Evolutionary conservation across 2,329 filamentous ascomycete species (phyloP).

Genomic region (Fusarium sp.): DNA sequence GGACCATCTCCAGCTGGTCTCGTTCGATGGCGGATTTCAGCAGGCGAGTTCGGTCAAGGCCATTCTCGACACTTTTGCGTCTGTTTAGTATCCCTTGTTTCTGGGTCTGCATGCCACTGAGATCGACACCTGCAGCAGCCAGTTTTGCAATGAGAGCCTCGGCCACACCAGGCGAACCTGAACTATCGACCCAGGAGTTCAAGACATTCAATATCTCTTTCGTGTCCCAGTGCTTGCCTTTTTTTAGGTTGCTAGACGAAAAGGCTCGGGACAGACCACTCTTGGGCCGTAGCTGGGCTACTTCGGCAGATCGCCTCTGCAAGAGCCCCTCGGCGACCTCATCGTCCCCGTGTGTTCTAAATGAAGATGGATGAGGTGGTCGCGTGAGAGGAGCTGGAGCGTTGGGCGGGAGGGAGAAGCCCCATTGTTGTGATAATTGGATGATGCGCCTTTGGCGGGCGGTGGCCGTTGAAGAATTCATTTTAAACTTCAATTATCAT

Average conservation of each 20-base stretch:
- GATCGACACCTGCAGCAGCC: constrained; percentile 62
- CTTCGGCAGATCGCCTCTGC: constrained; percentile 58
- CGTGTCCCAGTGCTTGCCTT: constrained; percentile 65
- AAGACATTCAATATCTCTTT: constrained; percentile 66
- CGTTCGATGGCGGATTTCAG: constrained; percentile 65
- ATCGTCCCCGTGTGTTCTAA: constrained; percentile 64
- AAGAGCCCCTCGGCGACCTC: constrained; percentile 66
- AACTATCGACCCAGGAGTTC: constrained; percentile 61
- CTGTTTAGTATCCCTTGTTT: constrained; percentile 62
- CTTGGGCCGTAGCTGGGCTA: constrained; percentile 55
- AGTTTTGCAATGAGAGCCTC: constrained; percentile 67
- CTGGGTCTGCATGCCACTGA: constrained; percentile 62
- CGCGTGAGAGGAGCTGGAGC: constrained; percentile 56
- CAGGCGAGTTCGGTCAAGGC: constrained; percentile 63
- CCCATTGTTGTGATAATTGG: constrained; percentile 64
- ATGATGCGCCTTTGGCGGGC: constrained; percentile 62
- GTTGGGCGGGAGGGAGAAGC: constrained; percentile 56
- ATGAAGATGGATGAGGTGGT: constrained; percentile 58
- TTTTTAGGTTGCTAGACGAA: constrained; percentile 56
- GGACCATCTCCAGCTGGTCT: constrained; percentile 64
- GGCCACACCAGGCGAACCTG: constrained; percentile 66
- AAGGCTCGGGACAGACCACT: constrained; percentile 56
- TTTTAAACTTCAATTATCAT: constrained; percentile 38
- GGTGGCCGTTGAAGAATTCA: constrained; percentile 51
- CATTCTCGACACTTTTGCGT: constrained; percentile 63